Evolutionary conservation across 2,329 filamentous ascomycete species (phyloP), one percentile per base, ranked within the genome.

Genomic region (Clonostachys rosea): DNA sequence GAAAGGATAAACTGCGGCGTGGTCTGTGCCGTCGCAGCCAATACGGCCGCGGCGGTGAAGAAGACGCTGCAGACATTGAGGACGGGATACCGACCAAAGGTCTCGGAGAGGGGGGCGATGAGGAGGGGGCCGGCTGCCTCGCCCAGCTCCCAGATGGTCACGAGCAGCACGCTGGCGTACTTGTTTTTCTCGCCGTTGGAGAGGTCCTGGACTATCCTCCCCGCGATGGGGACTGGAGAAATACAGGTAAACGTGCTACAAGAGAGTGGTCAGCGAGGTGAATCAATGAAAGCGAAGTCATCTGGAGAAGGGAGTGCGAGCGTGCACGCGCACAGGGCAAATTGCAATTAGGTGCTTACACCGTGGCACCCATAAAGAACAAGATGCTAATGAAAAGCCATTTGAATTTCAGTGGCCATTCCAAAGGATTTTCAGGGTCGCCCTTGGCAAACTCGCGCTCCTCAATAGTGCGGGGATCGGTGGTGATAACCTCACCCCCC

Each of bases 101-200:
- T 64, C 61, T 88, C 84, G 7, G 76, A 82, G 6, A 86, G 60
- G 0, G 84, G 83, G 10, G 81, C 83, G 55, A 83, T 79, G 34
- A 84, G 62, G 2, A 78, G 62, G 1, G 82, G 81, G 0, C 81
- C 82, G 7, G 79, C 75, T 3, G 78, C 78, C 53, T 84, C 81
- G 50, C 85, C 84, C 0, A 88, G 73, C 50, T 90, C 78, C 73
- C 85, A 86, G 49, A 88, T 81, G 1, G 84, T 87, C 9, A 89
- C 81, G 46, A 89, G 80, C 41, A 91, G 68, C 37, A 79, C 75
- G 54, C 68, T 72, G 14, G 75, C 67, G 0, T 74, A 71, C 48
- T 73, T 73, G 60, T 65, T 67, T 30, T 63, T 55, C 10, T 57
- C 52, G n/a, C 65, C 61, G 16, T 55, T 45, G 48, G 69, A 60